Conservation (phyloP, 1,284 basidiomycete species). For the Psilocybe mexicana region DNA sequence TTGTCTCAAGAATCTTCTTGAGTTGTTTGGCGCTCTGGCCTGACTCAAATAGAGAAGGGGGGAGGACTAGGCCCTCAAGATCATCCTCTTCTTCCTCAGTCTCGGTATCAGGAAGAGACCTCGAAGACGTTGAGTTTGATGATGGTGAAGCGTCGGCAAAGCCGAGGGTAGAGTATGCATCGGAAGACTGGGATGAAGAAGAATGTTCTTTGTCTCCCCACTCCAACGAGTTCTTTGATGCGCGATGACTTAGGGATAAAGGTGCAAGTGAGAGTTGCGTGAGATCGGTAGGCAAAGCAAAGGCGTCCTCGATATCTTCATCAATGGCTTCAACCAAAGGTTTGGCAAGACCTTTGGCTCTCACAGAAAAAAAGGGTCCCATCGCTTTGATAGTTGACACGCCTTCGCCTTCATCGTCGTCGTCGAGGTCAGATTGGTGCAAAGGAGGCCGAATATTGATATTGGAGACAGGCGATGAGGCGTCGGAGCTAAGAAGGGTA, state of each 20-base stretch:
- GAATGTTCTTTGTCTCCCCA: slow-evolving; percentile 83
- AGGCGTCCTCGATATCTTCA: slow-evolving; percentile 75
- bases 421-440: slow-evolving; percentile 43
- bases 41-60: slow-evolving; percentile 70
- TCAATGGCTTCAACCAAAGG: slow-evolving; percentile 45
- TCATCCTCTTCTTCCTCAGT: slow-evolving; percentile 72
- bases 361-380: slow-evolving; percentile 44
- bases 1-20: slow-evolving; percentile 70
- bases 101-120: slow-evolving; percentile 68
- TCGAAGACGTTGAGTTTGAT: slow-evolving; percentile 67
- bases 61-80: slow-evolving; percentile 78
- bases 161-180: slow-evolving; percentile 75
- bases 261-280: slow-evolving; percentile 77
- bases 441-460: slow-evolving; percentile 68
- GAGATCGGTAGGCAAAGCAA: slow-evolving; percentile 74
- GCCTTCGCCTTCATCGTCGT: slow-evolving; percentile 70
- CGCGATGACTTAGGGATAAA: slow-evolving; percentile 65
- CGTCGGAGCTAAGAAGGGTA: slow-evolving; percentile 12
- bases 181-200: slow-evolving; percentile 78
- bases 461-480: slow-evolving; percentile 26
- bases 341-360: slow-evolving; percentile 29
- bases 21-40: slow-evolving; percentile 65
- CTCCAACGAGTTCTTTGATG: slow-evolving; percentile 78
- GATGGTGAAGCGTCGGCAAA: slow-evolving; percentile 71
- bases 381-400: slow-evolving; percentile 77